Conservation (phyloP, 2,329 filamentous ascomycete species). For the Coleophoma eucalyptorum region DNA sequence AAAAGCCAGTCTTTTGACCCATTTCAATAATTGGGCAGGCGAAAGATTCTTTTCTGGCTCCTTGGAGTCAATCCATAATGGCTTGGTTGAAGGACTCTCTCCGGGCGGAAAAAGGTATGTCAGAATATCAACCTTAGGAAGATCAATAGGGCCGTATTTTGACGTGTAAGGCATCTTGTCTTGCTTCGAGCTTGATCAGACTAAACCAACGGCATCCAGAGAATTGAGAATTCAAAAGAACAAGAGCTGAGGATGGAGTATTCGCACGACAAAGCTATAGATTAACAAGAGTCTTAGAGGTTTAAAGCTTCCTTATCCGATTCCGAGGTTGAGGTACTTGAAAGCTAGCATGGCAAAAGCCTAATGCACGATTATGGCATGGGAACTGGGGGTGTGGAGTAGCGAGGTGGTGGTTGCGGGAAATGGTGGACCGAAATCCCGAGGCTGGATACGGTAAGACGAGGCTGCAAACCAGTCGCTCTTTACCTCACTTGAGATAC, state of each 20-base stretch:
- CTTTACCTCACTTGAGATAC: no score
- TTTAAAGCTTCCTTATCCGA: background rate
- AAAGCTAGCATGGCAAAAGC: no score
- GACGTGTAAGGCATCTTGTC: slow-evolving; percentile 18
- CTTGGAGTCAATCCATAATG: slow-evolving; percentile 50
- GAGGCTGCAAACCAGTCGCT: background rate
- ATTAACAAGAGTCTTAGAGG: no score
- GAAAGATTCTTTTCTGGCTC: slow-evolving; percentile 40
- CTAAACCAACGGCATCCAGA: background rate
- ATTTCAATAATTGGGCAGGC: slow-evolving; percentile 41
- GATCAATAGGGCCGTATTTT: slow-evolving; percentile 11
- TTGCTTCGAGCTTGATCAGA: background rate
- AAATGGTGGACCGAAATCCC: background rate
- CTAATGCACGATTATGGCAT: no score
- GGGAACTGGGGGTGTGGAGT: background rate
- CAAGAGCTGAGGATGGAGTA: background rate
- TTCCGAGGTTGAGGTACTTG: background rate
- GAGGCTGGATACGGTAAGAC: background rate
- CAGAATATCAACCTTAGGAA: slow-evolving; percentile 17
- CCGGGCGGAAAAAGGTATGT: slow-evolving; percentile 32
- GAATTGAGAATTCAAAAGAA: background rate
- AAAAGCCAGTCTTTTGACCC: slow-evolving; percentile 46
- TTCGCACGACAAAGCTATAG: no score
- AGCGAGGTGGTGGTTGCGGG: background rate
- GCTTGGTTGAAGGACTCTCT: slow-evolving; percentile 34